Base-by-base conservation (phyloP, 768 basidiomycete species). In the Collybiopsis luxurians region DNA sequence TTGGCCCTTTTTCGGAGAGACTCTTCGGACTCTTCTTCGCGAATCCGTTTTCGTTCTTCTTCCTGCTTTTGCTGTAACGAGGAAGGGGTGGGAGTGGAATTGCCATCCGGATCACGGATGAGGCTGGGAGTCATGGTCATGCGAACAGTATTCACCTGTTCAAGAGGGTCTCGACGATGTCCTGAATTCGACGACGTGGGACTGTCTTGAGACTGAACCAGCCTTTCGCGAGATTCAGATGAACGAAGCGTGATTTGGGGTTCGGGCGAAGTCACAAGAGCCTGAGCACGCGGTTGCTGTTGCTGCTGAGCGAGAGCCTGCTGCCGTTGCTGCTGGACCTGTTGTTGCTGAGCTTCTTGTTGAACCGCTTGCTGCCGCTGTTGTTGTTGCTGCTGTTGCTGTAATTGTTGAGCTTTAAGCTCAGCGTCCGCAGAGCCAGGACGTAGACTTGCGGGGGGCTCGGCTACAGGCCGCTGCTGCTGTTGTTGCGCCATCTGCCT, bases 71-170 rank as follows among this genome's bases (percentile, higher is more conserved):
- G 15, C 51, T 42, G 23, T 54, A 40, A 58, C 66, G 62, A 11
- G 36, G 47, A 31, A 23, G 60, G 58, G 13, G 56, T 15, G 36
- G 47, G 38, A 23, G 60, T 57, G 13, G 56, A 46, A 34, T 57
- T 46, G 10, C 47, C 63, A 28, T 72, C 77, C 15, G 66, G 64
- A 17, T 83, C 83, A 15, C 88, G 85, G 11, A 85, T 89, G 21
- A 95, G 84, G 1, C 80, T 75, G 1, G 94, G 94, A 0, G 92
- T 95, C 56, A 82, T 85, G 10, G 84, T 87, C 54, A 94, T 75
- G 61, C 90, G 86, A 54, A 81, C 81, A 5, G 93, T 94, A 66
- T 91, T 94, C 1, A 75, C 81, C 5, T 73, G 82, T 50, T 89
- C 83, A 1, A 82, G 78, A 13, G 87, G 87, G 69, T 94, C 93